Evolutionary conservation across 192 early-diverging fungal species (phyloP), one percentile per base, ranked within the genome.

Genomic region (Obelidium mucronatum): DNA sequence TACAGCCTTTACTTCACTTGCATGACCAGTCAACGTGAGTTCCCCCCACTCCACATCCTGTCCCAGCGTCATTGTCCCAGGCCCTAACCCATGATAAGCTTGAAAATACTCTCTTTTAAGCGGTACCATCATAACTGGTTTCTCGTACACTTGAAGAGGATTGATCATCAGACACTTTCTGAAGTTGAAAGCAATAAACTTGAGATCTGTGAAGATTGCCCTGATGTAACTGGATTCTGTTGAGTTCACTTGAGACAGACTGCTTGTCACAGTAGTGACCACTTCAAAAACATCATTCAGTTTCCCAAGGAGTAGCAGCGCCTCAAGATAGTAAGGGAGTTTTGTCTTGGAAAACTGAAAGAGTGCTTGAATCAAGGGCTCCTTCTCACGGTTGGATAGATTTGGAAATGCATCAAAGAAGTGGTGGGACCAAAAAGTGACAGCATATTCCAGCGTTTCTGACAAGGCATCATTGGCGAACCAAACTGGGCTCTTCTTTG

Each of bases 1-100:
- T 42, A 78, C 76, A 1, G 56, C 59, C 0, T 1, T 73, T 13
- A 78, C 64, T 35, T 26, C 8, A 17, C 34, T n/a, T 34, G 64
- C 33, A 56, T 76, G 74, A 3, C 62, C 74, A 52, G 19, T 31
- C 2, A 76, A 28, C 26, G 55, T 58, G 42, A 44, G 17, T 44
- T 5, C 6, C 6, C 42, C 42, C 58, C 58, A 59, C 13, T 2
- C 28, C 33, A 24, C 1, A 24, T 59, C 11, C 28, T 15, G 22
- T 1, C 58, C 58, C 15, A 59, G 17, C 13, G 58, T 59, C 13
- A 59, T 59, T 15, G 11, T 15, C 13, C 22, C 58, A 30, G 58
- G 28, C 28, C 22, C 11, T 13, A 59, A 15, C 13, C 28, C 22
- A 13, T 15, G 26, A 3, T 59, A 59, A 1, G 15, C 13, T 15